phyloP scores from a whole-genome alignment of 139 green algal genomes.

The Chlamydomonas sphaeroides region DNA sequence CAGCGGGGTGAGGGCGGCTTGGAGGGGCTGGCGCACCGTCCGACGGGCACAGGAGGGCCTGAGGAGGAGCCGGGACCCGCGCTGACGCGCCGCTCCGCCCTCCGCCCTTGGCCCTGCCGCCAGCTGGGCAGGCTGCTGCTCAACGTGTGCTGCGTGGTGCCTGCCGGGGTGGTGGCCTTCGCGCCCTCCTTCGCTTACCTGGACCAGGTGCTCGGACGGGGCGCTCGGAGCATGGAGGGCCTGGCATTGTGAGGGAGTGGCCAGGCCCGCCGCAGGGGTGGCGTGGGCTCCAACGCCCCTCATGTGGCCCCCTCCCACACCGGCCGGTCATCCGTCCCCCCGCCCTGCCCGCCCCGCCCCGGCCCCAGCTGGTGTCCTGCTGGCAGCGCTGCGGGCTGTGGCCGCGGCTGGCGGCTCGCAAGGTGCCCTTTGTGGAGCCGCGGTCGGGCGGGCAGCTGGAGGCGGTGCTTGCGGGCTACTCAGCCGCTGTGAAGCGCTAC shows the following conservation, averaged over 20 bases:
- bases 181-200: conserved; percentile 90
- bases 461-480: conserved; percentile 71
- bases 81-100: too few species aligned
- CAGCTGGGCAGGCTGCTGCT: conserved; percentile 73
- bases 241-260: too few species aligned
- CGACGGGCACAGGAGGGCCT: too few species aligned
- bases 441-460: conserved; percentile 67
- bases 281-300: too few species aligned
- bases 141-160: conserved; percentile 77
- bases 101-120: too few species aligned
- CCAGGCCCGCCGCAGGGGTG: too few species aligned
- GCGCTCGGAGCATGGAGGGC: too few species aligned
- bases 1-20: too few species aligned
- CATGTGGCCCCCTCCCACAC: too few species aligned
- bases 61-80: too few species aligned
- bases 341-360: background rate
- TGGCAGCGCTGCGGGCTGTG: conserved; percentile 74
- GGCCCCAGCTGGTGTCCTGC: conserved; percentile 12
- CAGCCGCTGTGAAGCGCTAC: conserved; percentile 33
- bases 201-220: conserved; percentile 49
- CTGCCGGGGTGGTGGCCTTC: conserved; percentile 91
- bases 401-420: conserved; percentile 62
- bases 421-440: conserved; percentile 61
- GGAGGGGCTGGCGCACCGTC: background rate
- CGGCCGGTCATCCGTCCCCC: too few species aligned